Evolutionary conservation across 1,284 basidiomycete species (phyloP).

Genomic region (Peniophora sp.): DNA sequence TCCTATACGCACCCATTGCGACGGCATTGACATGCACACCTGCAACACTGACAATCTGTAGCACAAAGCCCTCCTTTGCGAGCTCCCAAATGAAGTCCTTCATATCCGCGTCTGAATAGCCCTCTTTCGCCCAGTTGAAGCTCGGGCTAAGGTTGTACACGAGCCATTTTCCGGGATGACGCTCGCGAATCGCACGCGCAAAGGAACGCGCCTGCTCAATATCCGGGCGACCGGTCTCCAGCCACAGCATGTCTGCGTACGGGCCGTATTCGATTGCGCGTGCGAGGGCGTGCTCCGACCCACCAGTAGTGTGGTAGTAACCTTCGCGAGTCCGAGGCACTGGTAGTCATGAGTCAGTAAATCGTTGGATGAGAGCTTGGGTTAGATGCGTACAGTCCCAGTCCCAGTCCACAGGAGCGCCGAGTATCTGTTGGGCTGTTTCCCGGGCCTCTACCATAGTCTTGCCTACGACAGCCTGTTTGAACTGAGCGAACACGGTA

Average conservation of each 20-base stretch:
- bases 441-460: constrained; percentile 70
- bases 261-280: constrained; percentile 77
- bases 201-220: constrained; percentile 76
- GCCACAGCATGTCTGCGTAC: constrained; percentile 81
- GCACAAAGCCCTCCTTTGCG: constrained; percentile 82
- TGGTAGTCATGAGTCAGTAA: constrained; percentile 17
- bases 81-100: constrained; percentile 90
- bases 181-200: constrained; percentile 67
- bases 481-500: constrained; percentile 52
- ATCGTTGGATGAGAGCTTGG: background rate
- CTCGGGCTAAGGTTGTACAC: constrained; percentile 94
- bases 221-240: constrained; percentile 85
- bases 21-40: constrained; percentile 84
- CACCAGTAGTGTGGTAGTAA: constrained; percentile 87
- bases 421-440: constrained; percentile 68
- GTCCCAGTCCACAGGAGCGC: constrained; percentile 72
- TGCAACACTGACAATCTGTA: constrained; percentile 82
- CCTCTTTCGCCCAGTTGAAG: constrained; percentile 88
- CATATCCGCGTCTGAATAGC: constrained; percentile 73
- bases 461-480: constrained; percentile 52
- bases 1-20: constrained; percentile 55
- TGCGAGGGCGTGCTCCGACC: constrained; percentile 44
- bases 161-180: constrained; percentile 78
- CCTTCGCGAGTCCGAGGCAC: constrained; percentile 88
- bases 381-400: constrained; percentile 64